Percentiles rank a stretch among this genome's conserved stretches.
phyloP scores from a whole-genome alignment of 75 land plant genomes.

The Chamaecyparis obtusa region DNA sequence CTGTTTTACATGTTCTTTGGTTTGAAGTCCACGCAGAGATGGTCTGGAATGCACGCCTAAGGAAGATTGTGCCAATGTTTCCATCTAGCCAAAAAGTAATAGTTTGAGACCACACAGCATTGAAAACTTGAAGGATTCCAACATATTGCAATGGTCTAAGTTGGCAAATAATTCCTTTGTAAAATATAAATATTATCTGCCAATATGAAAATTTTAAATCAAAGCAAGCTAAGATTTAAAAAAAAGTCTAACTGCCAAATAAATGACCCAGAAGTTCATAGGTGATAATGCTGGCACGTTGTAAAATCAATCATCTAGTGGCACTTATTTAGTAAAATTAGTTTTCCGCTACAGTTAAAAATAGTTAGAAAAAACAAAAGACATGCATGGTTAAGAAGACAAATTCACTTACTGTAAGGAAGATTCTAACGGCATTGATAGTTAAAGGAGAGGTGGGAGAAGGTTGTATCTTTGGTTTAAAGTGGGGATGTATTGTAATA shows the following conservation, averaged over 20 bases:
- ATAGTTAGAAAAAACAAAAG: neutral
- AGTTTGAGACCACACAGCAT: neutral
- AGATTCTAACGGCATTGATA: neutral
- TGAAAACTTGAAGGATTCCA: neutral
- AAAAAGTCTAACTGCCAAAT: neutral
- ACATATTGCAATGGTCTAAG: neutral
- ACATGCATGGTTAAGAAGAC: neutral
- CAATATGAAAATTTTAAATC: neutral
- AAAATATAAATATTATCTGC: neutral
- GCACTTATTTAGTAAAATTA: neutral
- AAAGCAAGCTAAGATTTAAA: neutral
- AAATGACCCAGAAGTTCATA: neutral
- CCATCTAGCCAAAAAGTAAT: conserved; percentile 4
- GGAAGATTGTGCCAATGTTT: conserved; percentile 1
- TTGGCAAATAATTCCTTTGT: neutral
- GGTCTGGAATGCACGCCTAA: neutral
- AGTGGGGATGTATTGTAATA: neutral
- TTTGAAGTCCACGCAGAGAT: neutral
- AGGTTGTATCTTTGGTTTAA: neutral
- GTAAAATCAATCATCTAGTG: neutral
- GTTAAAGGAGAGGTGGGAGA: neutral
- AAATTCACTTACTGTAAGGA: neutral
- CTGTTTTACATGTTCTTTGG: neutral
- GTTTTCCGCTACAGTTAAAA: neutral
- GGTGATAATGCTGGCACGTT: neutral